Evolutionary conservation across 106 monocot species (phyloP), one percentile per base, ranked within the genome.

Genomic region (Apostasia shenzhenica): DNA sequence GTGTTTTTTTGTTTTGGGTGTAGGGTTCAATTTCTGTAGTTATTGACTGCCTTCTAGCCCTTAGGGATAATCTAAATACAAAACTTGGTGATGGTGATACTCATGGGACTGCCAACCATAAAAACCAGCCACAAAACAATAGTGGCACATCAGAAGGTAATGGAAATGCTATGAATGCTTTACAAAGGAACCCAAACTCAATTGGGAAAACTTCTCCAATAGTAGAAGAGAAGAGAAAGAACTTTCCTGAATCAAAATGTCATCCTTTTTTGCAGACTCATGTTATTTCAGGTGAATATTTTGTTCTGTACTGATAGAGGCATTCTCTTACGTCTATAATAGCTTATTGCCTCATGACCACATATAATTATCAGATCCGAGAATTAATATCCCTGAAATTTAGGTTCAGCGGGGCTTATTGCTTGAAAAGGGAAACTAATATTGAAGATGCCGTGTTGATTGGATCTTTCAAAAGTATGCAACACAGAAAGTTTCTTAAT

Each of bases 11-110:
- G 12, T 59, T 54, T 2, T 76, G 26, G 67, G 57, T 82, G 60
- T 76, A 91, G 91, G 91, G 87, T 71, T 79, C 84, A 4, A 75
- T 82, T 48, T 85, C 77, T 63, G 68, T 67, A 50, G 80, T 91
- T 40, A 60, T 88, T 49, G 87, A 91, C 44, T 91, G 87, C 41
- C 82, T 91, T 69, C 63, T 91, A 50, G 79, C 66, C 48, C 68
- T 91, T 45, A 88, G 71, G 66, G 78, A 85, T 48, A 73, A 80
- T 42, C 55, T 80, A 44, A 68, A 63, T 68, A 37, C 57, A 48
- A 70, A 61, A 39, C 50, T 39, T 3, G 58, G 46, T 12, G 67
- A 71, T 65, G 76, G 73, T 70, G 69, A 11, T 41, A n/a, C 39
- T 13, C 51, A 42, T 67, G 67, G 76, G 69, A 14, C 11, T 7